Percentiles rank a stretch among this genome's conserved stretches.
phyloP scores from a whole-genome alignment of 1,284 basidiomycete genomes.

The Ceratobasidium sp. region DNA sequence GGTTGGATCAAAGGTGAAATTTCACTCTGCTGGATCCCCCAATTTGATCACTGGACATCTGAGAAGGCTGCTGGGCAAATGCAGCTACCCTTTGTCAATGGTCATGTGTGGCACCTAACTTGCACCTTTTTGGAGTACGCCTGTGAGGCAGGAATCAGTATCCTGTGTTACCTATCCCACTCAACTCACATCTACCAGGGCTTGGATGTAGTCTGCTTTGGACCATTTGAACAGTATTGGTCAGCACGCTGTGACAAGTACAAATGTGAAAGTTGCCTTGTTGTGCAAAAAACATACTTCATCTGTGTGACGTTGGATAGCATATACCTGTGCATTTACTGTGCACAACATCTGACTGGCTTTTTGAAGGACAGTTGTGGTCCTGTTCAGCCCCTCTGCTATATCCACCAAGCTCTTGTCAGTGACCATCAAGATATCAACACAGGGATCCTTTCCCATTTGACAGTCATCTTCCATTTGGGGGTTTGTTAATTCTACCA shows the following conservation, averaged over 20 bases:
- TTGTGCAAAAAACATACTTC: conserved; percentile 47
- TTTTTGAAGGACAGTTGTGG: conserved; percentile 26
- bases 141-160: conserved; percentile 47
- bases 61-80: conserved; percentile 48
- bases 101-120: conserved; percentile 53
- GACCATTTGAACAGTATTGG: conserved; percentile 33
- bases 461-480: no score
- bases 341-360: conserved; percentile 8
- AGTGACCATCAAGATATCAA: no score
- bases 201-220: conserved; percentile 40
- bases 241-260: conserved; percentile 37
- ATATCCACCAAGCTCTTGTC: no score
- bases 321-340: conserved; percentile 12
- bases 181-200: conserved; percentile 40
- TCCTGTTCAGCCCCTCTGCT: conserved; percentile 23
- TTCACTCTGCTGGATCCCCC: conserved; percentile 47
- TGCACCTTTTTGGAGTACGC: conserved; percentile 49
- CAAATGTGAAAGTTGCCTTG: conserved; percentile 37
- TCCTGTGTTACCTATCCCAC: conserved; percentile 53
- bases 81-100: conserved; percentile 50
- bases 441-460: no score
- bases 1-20: conserved; percentile 47
- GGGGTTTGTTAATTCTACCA: no score
- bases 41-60: conserved; percentile 49
- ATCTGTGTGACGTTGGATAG: not conserved